Base-by-base conservation (phyloP, 352 stramenopile genomes). In the Pythium biforme region DNA sequence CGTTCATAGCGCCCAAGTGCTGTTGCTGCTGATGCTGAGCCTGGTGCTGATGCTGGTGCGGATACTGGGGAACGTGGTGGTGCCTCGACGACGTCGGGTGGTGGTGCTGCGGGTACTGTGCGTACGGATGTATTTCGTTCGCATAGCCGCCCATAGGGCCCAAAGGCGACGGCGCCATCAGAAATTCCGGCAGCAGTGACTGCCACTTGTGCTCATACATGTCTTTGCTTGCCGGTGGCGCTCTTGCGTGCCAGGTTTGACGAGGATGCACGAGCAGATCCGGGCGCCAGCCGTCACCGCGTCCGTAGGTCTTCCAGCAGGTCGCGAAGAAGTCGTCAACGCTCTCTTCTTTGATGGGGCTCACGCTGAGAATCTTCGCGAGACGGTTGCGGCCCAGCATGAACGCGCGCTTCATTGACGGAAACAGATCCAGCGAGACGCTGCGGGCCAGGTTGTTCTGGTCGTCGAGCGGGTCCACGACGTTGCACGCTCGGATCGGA, bases 391-490 rank as follows among this genome's bases (percentile, higher is more conserved):
- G 72, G 29, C 81, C 82, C 1, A 86, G 61, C 6, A 71, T 70
- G 45, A 91, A 90, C 27, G 78, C 82, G 52, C 81, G 79, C 66
- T 88, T 87, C 69, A 94, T 77, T 12, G 82, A 71, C 9, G 82
- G 81, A 55, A 94, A 89, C 37, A 68, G 72, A 22, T 94, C 83
- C 5, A 76, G 72, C 19, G 83, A 89, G 2, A 94, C 83, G 54
- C 83, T 92, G 22, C 86, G 83, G 33, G 81, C 86, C 41, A 96
- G 64, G 61, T 97, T 97, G 72, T 97, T 94, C 59, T 75, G 76
- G 50, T 87, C 76, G 56, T 97, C 81, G 23, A 97, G 75, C 14
- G 90, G 89, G 48, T 97, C 89, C 54, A 96, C 79, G 34, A 97
- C 85, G 65, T 97, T 97, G 66, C 88, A 94, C 19, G 76, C 79